Conservation (phyloP, 2,329 filamentous ascomycete genomes). For the Ustilaginoidea virens region DNA sequence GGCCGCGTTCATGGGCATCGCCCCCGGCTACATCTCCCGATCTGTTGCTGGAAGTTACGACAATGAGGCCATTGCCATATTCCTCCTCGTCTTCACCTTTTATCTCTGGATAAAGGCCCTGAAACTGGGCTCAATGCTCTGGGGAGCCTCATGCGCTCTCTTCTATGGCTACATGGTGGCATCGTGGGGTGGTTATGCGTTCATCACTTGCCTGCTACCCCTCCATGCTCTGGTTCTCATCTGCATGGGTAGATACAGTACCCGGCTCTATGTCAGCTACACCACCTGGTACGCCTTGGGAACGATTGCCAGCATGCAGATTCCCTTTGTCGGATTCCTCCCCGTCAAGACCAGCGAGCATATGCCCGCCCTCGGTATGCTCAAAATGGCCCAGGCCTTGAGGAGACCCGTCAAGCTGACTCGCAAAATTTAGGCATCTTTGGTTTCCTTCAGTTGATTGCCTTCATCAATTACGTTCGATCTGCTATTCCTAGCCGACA, state of each 20-base stretch:
- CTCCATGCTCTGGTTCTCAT: slow-evolving; percentile 88
- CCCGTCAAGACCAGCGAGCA: slow-evolving; percentile 95
- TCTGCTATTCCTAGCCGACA: slow-evolving; percentile 82
- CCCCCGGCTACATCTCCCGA: slow-evolving; percentile 92
- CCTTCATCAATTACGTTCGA: slow-evolving; percentile 80
- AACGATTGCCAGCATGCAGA: slow-evolving; percentile 95
- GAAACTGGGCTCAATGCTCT: slow-evolving; percentile 91
- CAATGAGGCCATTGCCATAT: slow-evolving; percentile 98
- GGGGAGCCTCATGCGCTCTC: slow-evolving; percentile 84
- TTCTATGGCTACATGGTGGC: slow-evolving; percentile 99
- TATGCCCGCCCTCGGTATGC: slow-evolving; percentile 78
- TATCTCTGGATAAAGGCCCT: slow-evolving; percentile 98
- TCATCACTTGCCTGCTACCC: slow-evolving; percentile 94
- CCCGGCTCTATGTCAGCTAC: slow-evolving; percentile 87
- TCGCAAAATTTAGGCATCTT: slow-evolving; percentile 57
- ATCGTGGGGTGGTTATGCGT: slow-evolving; percentile 98
- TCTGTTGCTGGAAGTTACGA: slow-evolving; percentile 98
- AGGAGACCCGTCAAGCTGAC: too few species aligned
- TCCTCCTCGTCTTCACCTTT: slow-evolving; percentile 95
- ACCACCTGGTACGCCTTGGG: slow-evolving; percentile 96
- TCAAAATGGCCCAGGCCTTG: too few species aligned
- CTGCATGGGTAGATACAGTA: slow-evolving; percentile 93
- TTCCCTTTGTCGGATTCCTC: slow-evolving; percentile 95
- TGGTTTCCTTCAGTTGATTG: slow-evolving; percentile 84
- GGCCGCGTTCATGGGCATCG: slow-evolving; percentile 92